Base-by-base conservation (phyloP, 1,139 yeast species). In the Protomyces pachydermus region DNA sequence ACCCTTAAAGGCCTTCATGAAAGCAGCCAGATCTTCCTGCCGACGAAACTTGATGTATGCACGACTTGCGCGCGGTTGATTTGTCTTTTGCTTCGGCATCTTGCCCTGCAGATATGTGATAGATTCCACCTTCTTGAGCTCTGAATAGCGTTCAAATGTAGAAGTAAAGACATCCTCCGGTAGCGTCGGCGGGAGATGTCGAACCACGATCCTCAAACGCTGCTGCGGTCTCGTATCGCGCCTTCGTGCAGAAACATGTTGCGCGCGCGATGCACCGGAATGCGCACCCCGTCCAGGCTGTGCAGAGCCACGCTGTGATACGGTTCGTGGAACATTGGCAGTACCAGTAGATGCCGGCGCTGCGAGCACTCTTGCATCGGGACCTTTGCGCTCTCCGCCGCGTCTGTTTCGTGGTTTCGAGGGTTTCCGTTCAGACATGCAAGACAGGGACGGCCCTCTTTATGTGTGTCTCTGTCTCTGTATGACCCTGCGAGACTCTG, bases 1-100 rank as follows among this genome's bases (percentile, higher is more conserved):
- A 1, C 68, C 67, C 10, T 48, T 45, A 18, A 68, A 60, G n/a
- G 66, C 67, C 51, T 63, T 67, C 54, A 61, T 54, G 56, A 69
- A 69, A 16, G 62, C 63, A 18, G 60, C 46, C 16, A 68, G 20
- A 32, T 57, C 56, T 14, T 62, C 68, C 8, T 38, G 50, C 14
- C 56, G 34, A 35, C 54, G 64, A 48, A 69, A 69, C 34, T 67
- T 66, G 35, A 65, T 54, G 51, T 69, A 69, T 12, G 71, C 71
- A 18, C 71, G 68, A 23, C 66, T 57, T 38, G 51, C 63, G 14
- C 61, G 65, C 50, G 65, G 52, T 23, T 65, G 67, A 32, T 64
- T 65, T 10, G 64, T 45, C 37, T 58, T 64, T 32, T 68, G 60
- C 38, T 60, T 64, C 32, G 67, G 62, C 8, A 63, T 20, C 57